Percentiles rank a stretch among this genome's conserved stretches.
Evolutionary conservation across 768 basidiomycete species (phyloP).

Genomic region (Coprinopsis strossmayeri): DNA sequence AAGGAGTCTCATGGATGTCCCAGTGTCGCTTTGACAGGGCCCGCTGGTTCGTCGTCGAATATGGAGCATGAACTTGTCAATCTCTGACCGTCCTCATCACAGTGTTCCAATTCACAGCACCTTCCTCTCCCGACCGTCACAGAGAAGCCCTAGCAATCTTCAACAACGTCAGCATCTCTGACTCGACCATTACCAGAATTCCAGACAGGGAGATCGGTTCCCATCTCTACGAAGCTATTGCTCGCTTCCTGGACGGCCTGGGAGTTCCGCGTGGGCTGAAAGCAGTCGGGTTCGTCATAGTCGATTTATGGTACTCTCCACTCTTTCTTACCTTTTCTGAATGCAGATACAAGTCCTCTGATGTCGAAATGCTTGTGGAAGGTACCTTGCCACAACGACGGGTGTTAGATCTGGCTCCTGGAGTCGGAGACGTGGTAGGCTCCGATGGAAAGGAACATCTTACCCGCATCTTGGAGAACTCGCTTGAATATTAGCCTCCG

Average conservation of each 20-base stretch:
- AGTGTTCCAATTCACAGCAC: conserved; percentile 95
- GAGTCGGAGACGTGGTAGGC: conserved; percentile 75
- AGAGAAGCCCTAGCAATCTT: conserved; percentile 86
- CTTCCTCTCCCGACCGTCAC: conserved; percentile 88
- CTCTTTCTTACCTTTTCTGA: too few relatives aligned
- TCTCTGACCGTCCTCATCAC: neutral
- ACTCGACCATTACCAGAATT: conserved; percentile 65
- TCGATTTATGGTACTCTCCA: too few relatives aligned
- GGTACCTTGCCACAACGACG: conserved; percentile 90
- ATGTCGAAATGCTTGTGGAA: conserved; percentile 73
- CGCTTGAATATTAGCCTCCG: conserved; percentile 73
- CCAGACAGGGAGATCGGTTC: conserved; percentile 75
- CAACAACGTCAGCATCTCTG: conserved; percentile 52
- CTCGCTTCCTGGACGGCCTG: conserved; percentile 78
- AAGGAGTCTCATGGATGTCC: neutral
- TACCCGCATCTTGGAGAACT: conserved; percentile 71
- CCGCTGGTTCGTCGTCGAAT: conserved; percentile 46
- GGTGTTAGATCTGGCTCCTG: conserved; percentile 89
- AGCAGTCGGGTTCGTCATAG: conserved; percentile 58
- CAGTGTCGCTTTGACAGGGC: conserved; percentile 83
- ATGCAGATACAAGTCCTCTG: conserved; percentile 58
- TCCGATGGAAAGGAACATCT: conserved; percentile 82
- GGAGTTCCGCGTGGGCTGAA: conserved; percentile 83
- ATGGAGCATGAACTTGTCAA: conserved; percentile 8
- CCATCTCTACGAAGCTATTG: conserved; percentile 80